Evolutionary conservation across 140 eudicot species (phyloP).

Genomic region (Cichorium intybus): DNA sequence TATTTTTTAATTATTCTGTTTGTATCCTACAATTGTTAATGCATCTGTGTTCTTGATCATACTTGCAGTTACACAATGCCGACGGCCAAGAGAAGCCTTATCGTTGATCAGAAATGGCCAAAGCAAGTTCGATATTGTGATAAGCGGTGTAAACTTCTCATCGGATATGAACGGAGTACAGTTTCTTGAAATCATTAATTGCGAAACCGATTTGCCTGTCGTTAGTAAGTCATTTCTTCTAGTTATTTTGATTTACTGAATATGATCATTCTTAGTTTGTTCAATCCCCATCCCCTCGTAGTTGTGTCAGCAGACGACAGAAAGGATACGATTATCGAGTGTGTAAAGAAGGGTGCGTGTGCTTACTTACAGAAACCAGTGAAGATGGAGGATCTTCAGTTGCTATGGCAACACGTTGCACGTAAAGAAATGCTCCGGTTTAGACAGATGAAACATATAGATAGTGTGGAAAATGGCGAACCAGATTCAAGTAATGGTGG

Average conservation of each 20-base stretch:
- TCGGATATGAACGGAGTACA: slow-evolving; percentile 16
- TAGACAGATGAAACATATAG: background rate
- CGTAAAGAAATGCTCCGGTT: background rate
- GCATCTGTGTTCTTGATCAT: background rate
- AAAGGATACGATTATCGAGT: slow-evolving; percentile 9
- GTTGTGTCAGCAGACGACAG: slow-evolving; percentile 32
- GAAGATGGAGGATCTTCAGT: slow-evolving; percentile 14
- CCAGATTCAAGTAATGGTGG: background rate
- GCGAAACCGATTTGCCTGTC: slow-evolving; percentile 26
- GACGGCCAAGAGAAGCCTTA: slow-evolving; percentile 21
- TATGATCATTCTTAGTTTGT: background rate
- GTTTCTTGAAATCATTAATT: slow-evolving; percentile 17
- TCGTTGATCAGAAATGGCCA: slow-evolving; percentile 3
- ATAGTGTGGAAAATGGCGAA: background rate
- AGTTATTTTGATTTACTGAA: background rate
- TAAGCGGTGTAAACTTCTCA: slow-evolving; percentile 14
- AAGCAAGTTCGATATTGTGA: slow-evolving; percentile 21
- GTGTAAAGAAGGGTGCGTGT: slow-evolving; percentile 26
- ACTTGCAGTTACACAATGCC: slow-evolving; percentile 23
- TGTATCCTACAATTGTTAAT: background rate
- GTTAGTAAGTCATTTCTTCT: slow-evolving; percentile 13
- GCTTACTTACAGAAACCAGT: slow-evolving; percentile 29
- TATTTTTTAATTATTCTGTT: background rate
- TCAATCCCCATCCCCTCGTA: background rate
- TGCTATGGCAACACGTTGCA: slow-evolving; percentile 41